Conservation (phyloP, 345 rosid genomes). For the Camelina laxa region DNA sequence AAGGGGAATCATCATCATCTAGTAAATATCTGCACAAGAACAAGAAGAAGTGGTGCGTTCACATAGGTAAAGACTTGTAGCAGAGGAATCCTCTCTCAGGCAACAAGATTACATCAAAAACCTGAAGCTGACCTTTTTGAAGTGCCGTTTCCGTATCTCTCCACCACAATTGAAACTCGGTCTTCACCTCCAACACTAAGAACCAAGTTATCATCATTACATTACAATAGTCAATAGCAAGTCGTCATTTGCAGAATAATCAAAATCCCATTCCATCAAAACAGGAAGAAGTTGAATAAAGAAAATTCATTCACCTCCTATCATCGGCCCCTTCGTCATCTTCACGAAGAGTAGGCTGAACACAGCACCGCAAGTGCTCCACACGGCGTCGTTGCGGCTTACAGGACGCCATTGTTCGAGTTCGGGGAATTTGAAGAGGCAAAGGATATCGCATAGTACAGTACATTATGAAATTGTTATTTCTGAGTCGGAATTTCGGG, state of each 20-base stretch:
- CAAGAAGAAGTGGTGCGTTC: background rate
- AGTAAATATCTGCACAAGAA: slow-evolving; percentile 59
- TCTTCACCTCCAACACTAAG: slow-evolving; percentile 42
- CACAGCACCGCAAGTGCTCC: slow-evolving; percentile 40
- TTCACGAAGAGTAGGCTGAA: slow-evolving; percentile 42
- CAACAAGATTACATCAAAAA: background rate
- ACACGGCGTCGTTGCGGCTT: slow-evolving; percentile 43
- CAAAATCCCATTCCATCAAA: background rate
- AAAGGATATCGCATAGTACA: slow-evolving; percentile 51
- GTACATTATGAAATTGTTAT: slow-evolving; percentile 46
- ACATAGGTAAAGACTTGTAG: background rate
- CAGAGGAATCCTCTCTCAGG: background rate
- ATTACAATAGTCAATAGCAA: background rate
- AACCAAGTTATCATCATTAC: background rate
- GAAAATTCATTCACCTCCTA: slow-evolving; percentile 42
- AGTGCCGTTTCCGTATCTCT: slow-evolving; percentile 81
- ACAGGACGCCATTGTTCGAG: slow-evolving; percentile 34
- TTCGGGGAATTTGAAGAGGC: slow-evolving; percentile 46
- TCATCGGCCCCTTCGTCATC: slow-evolving; percentile 40
- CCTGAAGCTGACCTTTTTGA: slow-evolving; percentile 59
- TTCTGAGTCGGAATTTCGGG: background rate
- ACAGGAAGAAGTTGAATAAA: background rate
- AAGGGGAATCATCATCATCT: slow-evolving; percentile 55
- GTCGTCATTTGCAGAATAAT: background rate
- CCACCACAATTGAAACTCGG: slow-evolving; percentile 59